A percentile compares a stretch with the other conserved stretches of the same genome.
phyloP scores from a whole-genome alignment of 2,329 filamentous ascomycete genomes.

The Fusarium abutilonis region DNA sequence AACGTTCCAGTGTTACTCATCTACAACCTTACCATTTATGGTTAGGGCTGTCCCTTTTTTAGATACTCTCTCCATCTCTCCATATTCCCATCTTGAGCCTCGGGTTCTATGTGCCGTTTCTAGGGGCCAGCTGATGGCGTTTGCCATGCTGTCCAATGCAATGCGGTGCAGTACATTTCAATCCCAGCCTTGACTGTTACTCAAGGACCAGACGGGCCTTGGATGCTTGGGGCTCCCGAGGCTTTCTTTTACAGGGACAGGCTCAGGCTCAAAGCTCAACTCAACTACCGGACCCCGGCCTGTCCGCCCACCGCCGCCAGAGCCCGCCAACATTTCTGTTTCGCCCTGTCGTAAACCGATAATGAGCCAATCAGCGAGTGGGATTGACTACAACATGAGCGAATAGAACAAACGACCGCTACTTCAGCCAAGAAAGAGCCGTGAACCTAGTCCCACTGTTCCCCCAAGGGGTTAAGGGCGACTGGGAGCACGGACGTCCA shows the following conservation, averaged over 20 bases:
- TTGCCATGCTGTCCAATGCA: constrained; percentile 17
- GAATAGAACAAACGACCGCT: constrained; percentile 23
- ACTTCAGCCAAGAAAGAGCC: constrained; percentile 21
- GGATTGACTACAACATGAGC: not conserved
- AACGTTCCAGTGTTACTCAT: constrained; percentile 38
- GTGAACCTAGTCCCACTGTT: constrained; percentile 16
- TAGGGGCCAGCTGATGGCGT: constrained; percentile 32
- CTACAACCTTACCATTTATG: constrained; percentile 8
- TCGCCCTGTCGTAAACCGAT: constrained; percentile 22
- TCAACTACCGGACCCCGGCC: constrained; percentile 39
- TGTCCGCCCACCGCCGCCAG: constrained; percentile 29
- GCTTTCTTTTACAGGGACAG: constrained; percentile 17
- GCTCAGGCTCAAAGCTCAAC: constrained; percentile 25
- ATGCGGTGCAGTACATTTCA: constrained; percentile 25
- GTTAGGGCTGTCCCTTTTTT: constrained; percentile 35
- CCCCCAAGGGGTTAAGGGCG: not conserved
- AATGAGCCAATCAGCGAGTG: constrained; percentile 13
- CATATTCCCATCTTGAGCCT: constrained; percentile 34
- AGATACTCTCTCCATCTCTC: constrained; percentile 34
- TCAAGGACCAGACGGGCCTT: constrained; percentile 8
- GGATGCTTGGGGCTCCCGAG: constrained; percentile 11
- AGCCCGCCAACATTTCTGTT: constrained; percentile 24
- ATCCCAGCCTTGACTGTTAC: constrained; percentile 16
- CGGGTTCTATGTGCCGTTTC: constrained; percentile 24
- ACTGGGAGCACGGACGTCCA: constrained; percentile 38